Conservation (phyloP, 768 basidiomycete genomes). For the Boletus reticuloceps region DNA sequence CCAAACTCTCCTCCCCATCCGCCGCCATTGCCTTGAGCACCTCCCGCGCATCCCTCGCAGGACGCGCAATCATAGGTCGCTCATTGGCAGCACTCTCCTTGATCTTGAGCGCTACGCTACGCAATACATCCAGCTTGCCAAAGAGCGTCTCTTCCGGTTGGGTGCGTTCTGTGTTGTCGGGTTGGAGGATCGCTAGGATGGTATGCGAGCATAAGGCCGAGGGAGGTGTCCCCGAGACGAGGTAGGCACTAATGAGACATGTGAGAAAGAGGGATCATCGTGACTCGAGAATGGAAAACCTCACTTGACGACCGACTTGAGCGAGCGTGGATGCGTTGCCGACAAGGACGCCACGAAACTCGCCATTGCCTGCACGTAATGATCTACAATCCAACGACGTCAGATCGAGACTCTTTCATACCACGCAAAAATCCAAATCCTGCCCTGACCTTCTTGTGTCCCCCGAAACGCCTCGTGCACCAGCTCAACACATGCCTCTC, state of each 20-base stretch:
- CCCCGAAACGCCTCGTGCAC: constrained; percentile 78
- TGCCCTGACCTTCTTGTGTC: constrained; percentile 55
- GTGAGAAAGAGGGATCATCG: neutral
- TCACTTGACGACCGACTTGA: constrained; percentile 67
- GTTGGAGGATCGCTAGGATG: constrained; percentile 54
- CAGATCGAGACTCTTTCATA: too few species aligned
- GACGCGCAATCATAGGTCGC: constrained; percentile 68
- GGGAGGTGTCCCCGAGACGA: constrained; percentile 66
- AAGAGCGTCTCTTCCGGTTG: constrained; percentile 40
- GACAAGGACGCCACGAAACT: constrained; percentile 62
- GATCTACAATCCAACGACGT: constrained; percentile 42
- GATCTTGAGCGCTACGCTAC: constrained; percentile 69
- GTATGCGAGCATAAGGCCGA: constrained; percentile 60
- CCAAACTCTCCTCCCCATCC: constrained; percentile 24
- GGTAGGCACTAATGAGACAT: constrained; percentile 45
- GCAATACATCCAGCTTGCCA: constrained; percentile 64
- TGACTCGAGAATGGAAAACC: constrained; percentile 21
- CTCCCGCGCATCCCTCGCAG: constrained; percentile 82
- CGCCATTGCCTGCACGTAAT: constrained; percentile 65
- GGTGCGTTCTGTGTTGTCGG: constrained; percentile 36
- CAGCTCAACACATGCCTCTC: constrained; percentile 71
- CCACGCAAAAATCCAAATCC: neutral
- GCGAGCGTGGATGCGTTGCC: constrained; percentile 54
- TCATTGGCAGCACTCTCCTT: constrained; percentile 68
- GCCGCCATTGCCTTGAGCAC: constrained; percentile 42